A percentile compares a stretch with the other conserved stretches of the same genome.
Conservation (phyloP, 1,139 yeast genomes). For the Meyerozyma athensensis region DNA sequence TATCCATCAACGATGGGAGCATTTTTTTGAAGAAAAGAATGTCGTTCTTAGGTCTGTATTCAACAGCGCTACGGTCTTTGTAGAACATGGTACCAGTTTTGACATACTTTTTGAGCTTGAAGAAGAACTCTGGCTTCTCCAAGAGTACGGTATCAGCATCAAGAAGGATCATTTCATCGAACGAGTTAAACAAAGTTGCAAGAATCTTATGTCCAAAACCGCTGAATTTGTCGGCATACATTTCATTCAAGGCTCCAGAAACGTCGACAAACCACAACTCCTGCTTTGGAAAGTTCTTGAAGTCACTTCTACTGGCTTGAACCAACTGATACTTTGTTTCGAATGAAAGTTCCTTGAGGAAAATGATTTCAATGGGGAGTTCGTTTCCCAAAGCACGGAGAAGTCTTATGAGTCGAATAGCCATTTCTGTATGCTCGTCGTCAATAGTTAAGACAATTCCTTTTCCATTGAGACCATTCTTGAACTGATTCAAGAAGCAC, state of each 20-base stretch:
- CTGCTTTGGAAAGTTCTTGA: slow-evolving; percentile 28
- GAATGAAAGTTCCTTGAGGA: slow-evolving; percentile 17
- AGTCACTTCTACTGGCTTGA: slow-evolving; percentile 22
- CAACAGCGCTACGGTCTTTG: slow-evolving; percentile 27
- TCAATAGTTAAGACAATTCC: slow-evolving; percentile 38
- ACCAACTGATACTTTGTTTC: slow-evolving; percentile 21
- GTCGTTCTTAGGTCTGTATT: slow-evolving; percentile 24
- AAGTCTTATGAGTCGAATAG: slow-evolving; percentile 24
- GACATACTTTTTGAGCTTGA: slow-evolving; percentile 22
- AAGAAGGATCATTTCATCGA: slow-evolving; percentile 43
- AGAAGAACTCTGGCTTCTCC: slow-evolving; percentile 30
- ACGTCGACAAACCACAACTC: slow-evolving; percentile 44
- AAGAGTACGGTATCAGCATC: slow-evolving; percentile 51
- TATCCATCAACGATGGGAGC: slow-evolving; percentile 27
- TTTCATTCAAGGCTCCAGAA: slow-evolving; percentile 22
- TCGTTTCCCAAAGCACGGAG: slow-evolving; percentile 26
- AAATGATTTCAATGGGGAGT: slow-evolving; percentile 34
- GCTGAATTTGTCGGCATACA: slow-evolving; percentile 26
- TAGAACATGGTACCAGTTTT: slow-evolving; percentile 29
- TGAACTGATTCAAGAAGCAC: slow-evolving; percentile 19
- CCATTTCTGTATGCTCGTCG: slow-evolving; percentile 25
- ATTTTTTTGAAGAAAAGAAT: slow-evolving; percentile 22
- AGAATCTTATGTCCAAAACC: slow-evolving; percentile 46
- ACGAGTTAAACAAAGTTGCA: slow-evolving; percentile 47
- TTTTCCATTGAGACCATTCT: slow-evolving; percentile 22